A percentile compares a stretch with the other conserved stretches of the same genome.
phyloP scores from a whole-genome alignment of 169 alveolate species.

The Plasmodium inui region DNA sequence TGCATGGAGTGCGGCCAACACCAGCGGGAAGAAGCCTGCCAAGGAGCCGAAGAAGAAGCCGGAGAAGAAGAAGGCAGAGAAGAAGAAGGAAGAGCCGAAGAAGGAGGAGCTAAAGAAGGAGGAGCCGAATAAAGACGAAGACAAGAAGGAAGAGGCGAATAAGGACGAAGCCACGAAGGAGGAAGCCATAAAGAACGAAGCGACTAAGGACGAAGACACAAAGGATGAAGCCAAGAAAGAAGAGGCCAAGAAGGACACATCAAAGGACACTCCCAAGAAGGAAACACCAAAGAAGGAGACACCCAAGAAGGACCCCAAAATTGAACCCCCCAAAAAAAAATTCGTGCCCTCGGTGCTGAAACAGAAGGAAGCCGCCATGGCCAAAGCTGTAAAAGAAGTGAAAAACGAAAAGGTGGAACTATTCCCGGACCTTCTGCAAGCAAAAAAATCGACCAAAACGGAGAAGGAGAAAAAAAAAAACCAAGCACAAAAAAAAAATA shows the following conservation, averaged over 20 bases:
- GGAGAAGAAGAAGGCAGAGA: constrained; percentile 6
- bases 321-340: constrained; percentile 15
- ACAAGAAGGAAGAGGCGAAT: not conserved
- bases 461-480: constrained; percentile 72
- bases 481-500: constrained; percentile 37
- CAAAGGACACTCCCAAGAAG: not conserved
- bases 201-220: not conserved
- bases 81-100: constrained; percentile 8
- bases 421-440: constrained; percentile 55
- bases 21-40: not conserved
- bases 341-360: constrained; percentile 38
- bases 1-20: constrained; percentile 47
- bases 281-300: not conserved
- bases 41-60: constrained; percentile 14
- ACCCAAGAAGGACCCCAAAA: not conserved
- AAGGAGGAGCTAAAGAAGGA: not conserved
- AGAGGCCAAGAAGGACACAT: not conserved
- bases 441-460: constrained; percentile 39
- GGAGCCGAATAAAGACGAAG: not conserved
- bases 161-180: not conserved
- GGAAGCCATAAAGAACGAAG: not conserved
- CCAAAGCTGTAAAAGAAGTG: not conserved
- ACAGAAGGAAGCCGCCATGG: not conserved
- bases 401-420: constrained; percentile 29
- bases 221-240: not conserved